Base-by-base conservation (phyloP, 2,329 filamentous ascomycete genomes). In the Monosporascus sp. region DNA sequence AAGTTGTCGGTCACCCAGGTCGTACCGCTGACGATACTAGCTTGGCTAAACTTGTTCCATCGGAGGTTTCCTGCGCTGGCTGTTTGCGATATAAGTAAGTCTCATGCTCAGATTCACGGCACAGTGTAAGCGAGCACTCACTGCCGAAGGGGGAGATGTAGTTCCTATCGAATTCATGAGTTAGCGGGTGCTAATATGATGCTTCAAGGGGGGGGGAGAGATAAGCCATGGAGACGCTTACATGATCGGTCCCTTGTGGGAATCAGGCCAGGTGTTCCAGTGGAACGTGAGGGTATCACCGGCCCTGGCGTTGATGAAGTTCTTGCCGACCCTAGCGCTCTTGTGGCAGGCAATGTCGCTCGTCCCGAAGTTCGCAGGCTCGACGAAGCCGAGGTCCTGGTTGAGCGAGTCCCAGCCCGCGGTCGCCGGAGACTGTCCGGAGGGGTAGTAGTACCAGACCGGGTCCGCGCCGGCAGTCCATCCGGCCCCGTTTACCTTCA, bases 21-120 rank as follows among this genome's bases (percentile, higher is more conserved):
- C 53, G 60, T 68, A 51, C 68, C 73, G 56, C 71, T 67, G 57
- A 76, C 68, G 50, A 81, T 72, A 58, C 80, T 81, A 18, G 63
- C 70, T 52, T 74, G 73, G 48, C 76, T 75, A 52, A 84, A 79
- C 74, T 84, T 84, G 73, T 79, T 78, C 68, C 77, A 83, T 53
- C 74, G 62, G 25, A 83, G 71, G 20, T 65, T 62, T 3, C 65
- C 67, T 63, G 79, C 76, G 63, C 76, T 74, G 46, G 76, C 78
- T 18, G 65, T 64, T 34, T 71, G 15, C 8, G 68, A 62, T 34
- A 34, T 34, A 14, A 34, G 31, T 34, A 34, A 34, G 31, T 11
- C 31, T 14, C 31, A 34, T 14, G 4, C 31, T 14, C 9, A 5
- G 31, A 34, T 14, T 34, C 31, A 34, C 31, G 27, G 27, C 11